Conservation (phyloP, 345 rosid genomes). For the Firmiana major region DNA sequence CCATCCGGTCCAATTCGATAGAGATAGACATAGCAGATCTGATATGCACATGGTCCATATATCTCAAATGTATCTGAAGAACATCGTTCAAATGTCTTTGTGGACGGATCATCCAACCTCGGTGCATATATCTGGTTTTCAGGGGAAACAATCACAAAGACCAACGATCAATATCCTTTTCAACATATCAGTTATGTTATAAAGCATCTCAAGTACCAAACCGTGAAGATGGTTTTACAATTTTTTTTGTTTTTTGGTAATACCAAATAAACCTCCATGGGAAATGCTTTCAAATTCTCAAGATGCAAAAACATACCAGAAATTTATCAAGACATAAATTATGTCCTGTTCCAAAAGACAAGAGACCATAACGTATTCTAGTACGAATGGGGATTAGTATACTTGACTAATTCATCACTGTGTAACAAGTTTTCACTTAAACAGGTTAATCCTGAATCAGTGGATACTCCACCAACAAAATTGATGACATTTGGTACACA, state of each 20-base stretch:
- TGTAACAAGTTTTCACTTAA: not conserved
- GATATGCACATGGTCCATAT: conserved; percentile 69
- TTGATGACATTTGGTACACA: not conserved
- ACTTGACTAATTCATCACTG: not conserved
- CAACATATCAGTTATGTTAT: not conserved
- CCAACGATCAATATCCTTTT: not conserved
- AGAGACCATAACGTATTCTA: too few species aligned
- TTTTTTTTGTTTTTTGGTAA: not conserved
- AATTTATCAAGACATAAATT: not conserved
- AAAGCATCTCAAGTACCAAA: not conserved
- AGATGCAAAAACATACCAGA: not conserved
- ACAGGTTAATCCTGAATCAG: not conserved
- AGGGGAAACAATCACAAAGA: not conserved
- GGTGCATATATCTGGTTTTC: conserved; percentile 64
- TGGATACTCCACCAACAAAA: not conserved
- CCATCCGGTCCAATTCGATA: conserved; percentile 80
- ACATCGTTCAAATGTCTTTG: conserved; percentile 63
- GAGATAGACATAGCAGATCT: conserved; percentile 73
- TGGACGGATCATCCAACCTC: conserved; percentile 66
- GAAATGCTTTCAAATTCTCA: not conserved
- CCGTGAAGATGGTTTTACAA: not conserved
- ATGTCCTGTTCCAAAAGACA: not conserved
- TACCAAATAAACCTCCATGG: not conserved
- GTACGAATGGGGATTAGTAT: not conserved
- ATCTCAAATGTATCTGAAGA: conserved; percentile 73